These are phyloP conservation scores for Microthyrium microscopicum DNA, from an alignment of 2,329 filamentous ascomycete species.

Conservation along the genomic window DNA sequence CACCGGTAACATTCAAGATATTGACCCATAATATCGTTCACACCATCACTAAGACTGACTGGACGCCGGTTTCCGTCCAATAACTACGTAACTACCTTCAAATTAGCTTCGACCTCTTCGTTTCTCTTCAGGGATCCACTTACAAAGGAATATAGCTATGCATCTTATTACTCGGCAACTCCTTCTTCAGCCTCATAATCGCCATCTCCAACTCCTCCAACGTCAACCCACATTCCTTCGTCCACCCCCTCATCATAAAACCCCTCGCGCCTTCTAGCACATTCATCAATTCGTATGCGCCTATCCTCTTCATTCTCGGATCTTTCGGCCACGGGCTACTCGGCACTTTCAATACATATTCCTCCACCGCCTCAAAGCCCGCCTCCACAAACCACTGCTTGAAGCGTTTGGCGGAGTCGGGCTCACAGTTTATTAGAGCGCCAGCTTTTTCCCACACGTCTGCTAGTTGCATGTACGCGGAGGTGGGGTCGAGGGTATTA, in stretches of 20 bases:
- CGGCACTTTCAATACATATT: conserved; percentile 17
- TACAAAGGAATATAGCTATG: not conserved
- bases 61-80: not conserved
- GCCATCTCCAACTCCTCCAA: conserved; percentile 1
- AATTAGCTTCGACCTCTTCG: not conserved
- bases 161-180: not conserved
- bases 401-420: conserved; percentile 18
- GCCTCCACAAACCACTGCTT: conserved; percentile 22
- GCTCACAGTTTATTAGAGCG: conserved; percentile 26
- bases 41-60: not conserved
- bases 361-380: conserved; percentile 28
- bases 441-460: conserved; percentile 1
- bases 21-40: too few species aligned
- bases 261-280: not conserved
- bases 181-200: not conserved
- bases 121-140: not conserved
- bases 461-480: not conserved
- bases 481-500: too few species aligned
- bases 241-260: not conserved
- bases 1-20: too few species aligned
- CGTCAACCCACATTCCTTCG: conserved; percentile 1
- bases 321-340: conserved; percentile 19
- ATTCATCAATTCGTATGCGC: conserved; percentile 9
- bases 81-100: not conserved
- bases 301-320: conserved; percentile 18